Conservation (phyloP, 2,329 filamentous ascomycete genomes). For the Thermothelomyces thermophilus region DNA sequence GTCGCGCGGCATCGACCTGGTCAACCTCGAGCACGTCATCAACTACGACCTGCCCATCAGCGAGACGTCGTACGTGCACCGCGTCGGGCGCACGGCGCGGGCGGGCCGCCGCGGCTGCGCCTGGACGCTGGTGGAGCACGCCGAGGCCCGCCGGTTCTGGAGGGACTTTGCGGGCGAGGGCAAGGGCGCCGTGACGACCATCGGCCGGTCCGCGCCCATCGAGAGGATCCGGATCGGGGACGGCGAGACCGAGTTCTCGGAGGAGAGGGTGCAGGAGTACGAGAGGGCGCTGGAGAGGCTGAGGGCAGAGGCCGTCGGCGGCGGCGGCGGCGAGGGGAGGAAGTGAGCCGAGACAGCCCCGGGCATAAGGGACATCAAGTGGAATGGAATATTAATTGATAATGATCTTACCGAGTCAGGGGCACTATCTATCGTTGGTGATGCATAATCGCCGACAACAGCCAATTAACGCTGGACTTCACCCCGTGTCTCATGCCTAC, state of each 20-base stretch:
- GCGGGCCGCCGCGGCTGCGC: conserved; percentile 70
- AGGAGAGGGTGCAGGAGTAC: conserved; percentile 42
- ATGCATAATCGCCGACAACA: too few species aligned
- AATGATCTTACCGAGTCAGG: too few species aligned
- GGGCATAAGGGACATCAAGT: neutral
- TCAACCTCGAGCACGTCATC: conserved; percentile 72
- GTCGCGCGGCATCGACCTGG: conserved; percentile 80
- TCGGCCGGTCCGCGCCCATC: conserved; percentile 40
- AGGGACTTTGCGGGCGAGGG: conserved; percentile 62
- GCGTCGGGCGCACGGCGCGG: conserved; percentile 83
- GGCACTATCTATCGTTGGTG: too few species aligned
- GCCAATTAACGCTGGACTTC: too few species aligned
- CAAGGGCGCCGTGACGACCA: conserved; percentile 35
- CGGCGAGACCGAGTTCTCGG: conserved; percentile 39
- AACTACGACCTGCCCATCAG: conserved; percentile 89
- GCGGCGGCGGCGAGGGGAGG: conserved; percentile 26
- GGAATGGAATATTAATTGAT: too few species aligned
- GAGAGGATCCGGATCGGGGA: conserved; percentile 43
- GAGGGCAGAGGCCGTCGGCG: conserved; percentile 50
- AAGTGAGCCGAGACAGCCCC: conserved; percentile 3
- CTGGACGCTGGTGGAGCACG: conserved; percentile 78
- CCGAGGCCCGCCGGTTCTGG: conserved; percentile 89
- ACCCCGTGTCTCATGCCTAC: too few species aligned
- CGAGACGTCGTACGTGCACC: conserved; percentile 78
- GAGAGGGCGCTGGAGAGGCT: conserved; percentile 55